phyloP scores from a whole-genome alignment of 345 rosid genomes.

The Kernera saxatilis region DNA sequence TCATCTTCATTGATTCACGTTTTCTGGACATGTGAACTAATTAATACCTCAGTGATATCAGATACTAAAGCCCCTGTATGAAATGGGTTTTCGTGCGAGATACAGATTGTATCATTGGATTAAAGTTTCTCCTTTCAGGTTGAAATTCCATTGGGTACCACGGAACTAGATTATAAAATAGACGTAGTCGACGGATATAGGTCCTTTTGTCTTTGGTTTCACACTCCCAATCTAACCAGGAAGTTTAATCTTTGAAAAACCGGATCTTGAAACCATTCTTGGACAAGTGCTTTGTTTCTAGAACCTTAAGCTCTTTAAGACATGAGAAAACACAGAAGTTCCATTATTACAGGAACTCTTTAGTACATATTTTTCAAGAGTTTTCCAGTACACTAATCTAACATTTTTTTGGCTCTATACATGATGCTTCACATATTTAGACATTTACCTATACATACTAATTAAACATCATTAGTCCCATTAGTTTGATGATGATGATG shows the following conservation, averaged over 20 bases:
- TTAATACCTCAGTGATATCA: not conserved
- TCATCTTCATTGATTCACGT: slow-evolving; percentile 9
- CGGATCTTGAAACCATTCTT: not conserved
- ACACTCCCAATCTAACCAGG: not conserved
- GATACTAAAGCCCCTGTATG: not conserved
- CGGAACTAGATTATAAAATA: not conserved
- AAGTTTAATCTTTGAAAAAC: not conserved
- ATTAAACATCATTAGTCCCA: not conserved
- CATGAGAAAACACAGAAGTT: slow-evolving; percentile 16
- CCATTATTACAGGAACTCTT: slow-evolving; percentile 21
- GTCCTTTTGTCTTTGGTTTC: not conserved
- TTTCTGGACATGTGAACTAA: not conserved
- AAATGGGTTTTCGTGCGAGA: not conserved
- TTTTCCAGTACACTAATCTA: slow-evolving; percentile 14
- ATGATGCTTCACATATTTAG: not conserved
- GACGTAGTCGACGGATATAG: not conserved
- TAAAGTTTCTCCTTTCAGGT: not conserved
- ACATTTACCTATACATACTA: slow-evolving; percentile 12
- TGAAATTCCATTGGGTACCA: not conserved
- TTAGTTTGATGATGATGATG: slow-evolving; percentile 22
- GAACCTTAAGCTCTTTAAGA: not conserved
- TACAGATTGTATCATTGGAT: not conserved
- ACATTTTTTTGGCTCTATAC: slow-evolving; percentile 13
- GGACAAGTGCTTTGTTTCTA: not conserved
- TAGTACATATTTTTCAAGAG: slow-evolving; percentile 5